Evolutionary conservation across 1,139 yeast genomes (phyloP).

Genomic region (Zygoascus hellenicus): DNA sequence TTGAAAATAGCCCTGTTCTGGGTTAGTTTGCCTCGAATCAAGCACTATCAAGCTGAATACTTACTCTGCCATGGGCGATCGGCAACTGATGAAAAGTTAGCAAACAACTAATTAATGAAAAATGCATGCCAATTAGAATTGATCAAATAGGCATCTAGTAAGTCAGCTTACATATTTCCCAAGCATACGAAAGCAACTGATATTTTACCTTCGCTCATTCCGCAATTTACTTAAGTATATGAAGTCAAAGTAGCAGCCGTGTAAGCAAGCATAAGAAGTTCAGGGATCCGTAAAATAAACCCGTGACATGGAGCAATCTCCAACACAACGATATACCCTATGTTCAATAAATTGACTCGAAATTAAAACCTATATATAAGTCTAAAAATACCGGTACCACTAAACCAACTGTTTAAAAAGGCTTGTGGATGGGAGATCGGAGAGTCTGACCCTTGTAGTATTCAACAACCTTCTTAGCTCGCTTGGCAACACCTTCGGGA

Average conservation of each 20-base stretch:
- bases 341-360: not conserved
- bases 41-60: slow-evolving; percentile 12
- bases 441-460: slow-evolving; percentile 76
- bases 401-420: slow-evolving; percentile 41
- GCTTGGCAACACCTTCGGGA: slow-evolving; percentile 85
- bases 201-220: slow-evolving; percentile 13
- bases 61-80: slow-evolving; percentile 94
- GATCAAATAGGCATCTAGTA: slow-evolving; percentile 15
- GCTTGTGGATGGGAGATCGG: slow-evolving; percentile 72
- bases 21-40: not conserved
- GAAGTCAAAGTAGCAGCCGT: slow-evolving; percentile 1
- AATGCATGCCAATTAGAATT: too few species aligned
- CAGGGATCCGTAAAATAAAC: too few species aligned
- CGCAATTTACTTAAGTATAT: not conserved
- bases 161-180: slow-evolving; percentile 66
- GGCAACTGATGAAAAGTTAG: slow-evolving; percentile 48
- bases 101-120: slow-evolving; percentile 5
- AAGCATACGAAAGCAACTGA: slow-evolving; percentile 62
- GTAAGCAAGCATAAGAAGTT: not conserved
- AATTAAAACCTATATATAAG: slow-evolving; percentile 1
- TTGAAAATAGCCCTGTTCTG: slow-evolving; percentile 59
- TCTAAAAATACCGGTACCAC: slow-evolving; percentile 6
- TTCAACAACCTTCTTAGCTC: slow-evolving; percentile 73
- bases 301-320: not conserved
- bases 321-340: too few species aligned